phyloP scores from a whole-genome alignment of 768 basidiomycete genomes.

The Termitomyces sp. region DNA sequence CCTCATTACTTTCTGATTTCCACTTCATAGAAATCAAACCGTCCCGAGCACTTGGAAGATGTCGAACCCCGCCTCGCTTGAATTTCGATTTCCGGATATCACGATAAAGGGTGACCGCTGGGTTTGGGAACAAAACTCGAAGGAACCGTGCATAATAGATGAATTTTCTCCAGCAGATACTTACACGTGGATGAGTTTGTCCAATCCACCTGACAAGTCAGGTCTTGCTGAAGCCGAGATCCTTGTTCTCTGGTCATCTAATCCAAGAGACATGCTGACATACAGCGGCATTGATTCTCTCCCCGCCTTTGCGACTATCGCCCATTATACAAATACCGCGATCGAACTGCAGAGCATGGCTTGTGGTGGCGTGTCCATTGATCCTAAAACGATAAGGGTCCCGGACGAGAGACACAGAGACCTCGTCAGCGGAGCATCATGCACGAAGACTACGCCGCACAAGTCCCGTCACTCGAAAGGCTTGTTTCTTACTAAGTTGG shows the following conservation, averaged over 20 bases:
- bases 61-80: background rate
- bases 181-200: background rate
- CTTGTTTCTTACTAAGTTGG: too few relatives aligned
- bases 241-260: background rate
- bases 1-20: background rate
- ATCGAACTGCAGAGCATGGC: background rate
- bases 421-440: too few relatives aligned
- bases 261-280: background rate
- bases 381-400: background rate
- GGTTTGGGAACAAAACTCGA: background rate
- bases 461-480: too few relatives aligned
- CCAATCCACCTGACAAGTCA: background rate
- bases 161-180: background rate
- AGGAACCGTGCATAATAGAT: background rate
- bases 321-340: background rate
- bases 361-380: background rate
- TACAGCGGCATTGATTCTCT: background rate
- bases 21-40: background rate
- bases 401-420: too few relatives aligned
- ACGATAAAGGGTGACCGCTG: background rate
- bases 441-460: too few relatives aligned
- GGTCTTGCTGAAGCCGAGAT: background rate
- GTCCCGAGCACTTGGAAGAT: background rate
- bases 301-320: background rate
- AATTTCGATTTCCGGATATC: background rate